Percentiles rank a stretch among this genome's conserved stretches.
Conservation (phyloP, 2,329 filamentous ascomycete genomes). For the Neobulgaria alba region DNA sequence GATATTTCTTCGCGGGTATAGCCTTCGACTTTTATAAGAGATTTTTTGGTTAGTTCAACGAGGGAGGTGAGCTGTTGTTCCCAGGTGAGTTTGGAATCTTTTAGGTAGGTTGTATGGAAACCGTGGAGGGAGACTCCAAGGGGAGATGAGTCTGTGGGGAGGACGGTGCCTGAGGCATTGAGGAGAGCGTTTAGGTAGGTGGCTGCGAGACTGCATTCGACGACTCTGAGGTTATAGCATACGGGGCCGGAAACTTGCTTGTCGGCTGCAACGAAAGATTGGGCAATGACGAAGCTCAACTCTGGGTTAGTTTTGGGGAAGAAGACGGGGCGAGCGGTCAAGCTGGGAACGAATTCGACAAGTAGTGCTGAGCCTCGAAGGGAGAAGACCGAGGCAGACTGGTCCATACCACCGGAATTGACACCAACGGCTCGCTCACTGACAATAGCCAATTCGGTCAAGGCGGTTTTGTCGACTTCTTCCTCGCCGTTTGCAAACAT, state of each 20-base stretch:
- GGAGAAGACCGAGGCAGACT: slow-evolving; percentile 91
- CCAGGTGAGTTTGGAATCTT: slow-evolving; percentile 31
- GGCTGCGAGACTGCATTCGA: slow-evolving; percentile 88
- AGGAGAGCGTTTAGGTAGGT: slow-evolving; percentile 52
- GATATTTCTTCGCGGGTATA: slow-evolving; percentile 87
- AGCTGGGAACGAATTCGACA: slow-evolving; percentile 76
- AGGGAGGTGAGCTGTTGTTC: slow-evolving; percentile 65
- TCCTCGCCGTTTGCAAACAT: slow-evolving; percentile 76
- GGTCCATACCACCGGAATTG: slow-evolving; percentile 97
- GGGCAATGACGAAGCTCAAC: slow-evolving; percentile 85
- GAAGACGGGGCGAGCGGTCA: slow-evolving; percentile 67
- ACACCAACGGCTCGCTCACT: slow-evolving; percentile 92
- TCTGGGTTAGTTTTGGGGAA: slow-evolving; percentile 78
- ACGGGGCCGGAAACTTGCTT: slow-evolving; percentile 90
- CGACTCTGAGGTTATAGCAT: slow-evolving; percentile 94
- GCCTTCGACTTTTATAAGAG: slow-evolving; percentile 69
- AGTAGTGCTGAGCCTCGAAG: slow-evolving; percentile 78
- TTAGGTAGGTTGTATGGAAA: slow-evolving; percentile 77
- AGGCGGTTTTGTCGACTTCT: slow-evolving; percentile 77
- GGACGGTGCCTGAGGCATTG: slow-evolving; percentile 46
- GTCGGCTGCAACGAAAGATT: slow-evolving; percentile 88
- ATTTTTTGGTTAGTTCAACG: slow-evolving; percentile 58
- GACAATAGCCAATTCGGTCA: slow-evolving; percentile 88
- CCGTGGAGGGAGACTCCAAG: slow-evolving; percentile 76
- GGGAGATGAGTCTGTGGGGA: slow-evolving; percentile 73